These are phyloP conservation scores for Tolypocladium guangdongense DNA, from an alignment of 2,329 filamentous ascomycete species.

Conservation along the genomic window DNA sequence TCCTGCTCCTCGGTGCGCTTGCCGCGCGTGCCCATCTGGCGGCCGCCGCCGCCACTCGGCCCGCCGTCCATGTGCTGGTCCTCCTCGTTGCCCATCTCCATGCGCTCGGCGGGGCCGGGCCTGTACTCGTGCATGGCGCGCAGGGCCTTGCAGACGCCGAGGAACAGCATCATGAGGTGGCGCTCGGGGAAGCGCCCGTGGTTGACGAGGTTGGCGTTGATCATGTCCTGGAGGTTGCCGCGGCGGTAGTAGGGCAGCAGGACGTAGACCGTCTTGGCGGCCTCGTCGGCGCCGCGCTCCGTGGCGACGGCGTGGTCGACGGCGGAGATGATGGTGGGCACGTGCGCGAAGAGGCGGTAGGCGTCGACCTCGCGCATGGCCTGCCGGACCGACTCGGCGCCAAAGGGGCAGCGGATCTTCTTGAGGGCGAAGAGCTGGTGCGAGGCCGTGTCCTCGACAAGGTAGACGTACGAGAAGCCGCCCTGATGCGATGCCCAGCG, in stretches of 20 bases:
- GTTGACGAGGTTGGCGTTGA: slow-evolving; percentile 97
- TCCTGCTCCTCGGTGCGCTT: slow-evolving; percentile 51
- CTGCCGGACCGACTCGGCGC: slow-evolving; percentile 87
- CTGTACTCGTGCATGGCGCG: slow-evolving; percentile 86
- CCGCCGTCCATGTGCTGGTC: slow-evolving; percentile 12
- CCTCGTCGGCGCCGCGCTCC: slow-evolving; percentile 53
- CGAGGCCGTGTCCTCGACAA: slow-evolving; percentile 81
- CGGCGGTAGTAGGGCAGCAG: slow-evolving; percentile 89
- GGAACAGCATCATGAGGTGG: slow-evolving; percentile 77
- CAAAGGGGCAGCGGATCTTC: slow-evolving; percentile 97
- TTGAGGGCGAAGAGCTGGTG: slow-evolving; percentile 88
- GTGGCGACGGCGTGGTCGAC: slow-evolving; percentile 74
- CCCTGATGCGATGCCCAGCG: slow-evolving; percentile 41
- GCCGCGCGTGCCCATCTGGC: slow-evolving; percentile 21
- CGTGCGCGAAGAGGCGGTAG: slow-evolving; percentile 77
- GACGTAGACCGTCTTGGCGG: slow-evolving; percentile 89
- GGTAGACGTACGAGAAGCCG: slow-evolving; percentile 97
- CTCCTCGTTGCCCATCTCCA: slow-evolving; percentile 38
- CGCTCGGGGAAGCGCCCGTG: slow-evolving; percentile 83
- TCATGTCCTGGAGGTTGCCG: slow-evolving; percentile 94
- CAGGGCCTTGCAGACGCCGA: slow-evolving; percentile 82
- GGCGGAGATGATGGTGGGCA: slow-evolving; percentile 76
- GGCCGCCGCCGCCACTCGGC: slow-evolving; percentile 1
- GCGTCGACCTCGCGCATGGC: slow-evolving; percentile 97
- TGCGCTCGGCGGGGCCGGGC: slow-evolving; percentile 32